Base-by-base conservation (phyloP, 257 asterid species). In the Datura wrightii region DNA sequence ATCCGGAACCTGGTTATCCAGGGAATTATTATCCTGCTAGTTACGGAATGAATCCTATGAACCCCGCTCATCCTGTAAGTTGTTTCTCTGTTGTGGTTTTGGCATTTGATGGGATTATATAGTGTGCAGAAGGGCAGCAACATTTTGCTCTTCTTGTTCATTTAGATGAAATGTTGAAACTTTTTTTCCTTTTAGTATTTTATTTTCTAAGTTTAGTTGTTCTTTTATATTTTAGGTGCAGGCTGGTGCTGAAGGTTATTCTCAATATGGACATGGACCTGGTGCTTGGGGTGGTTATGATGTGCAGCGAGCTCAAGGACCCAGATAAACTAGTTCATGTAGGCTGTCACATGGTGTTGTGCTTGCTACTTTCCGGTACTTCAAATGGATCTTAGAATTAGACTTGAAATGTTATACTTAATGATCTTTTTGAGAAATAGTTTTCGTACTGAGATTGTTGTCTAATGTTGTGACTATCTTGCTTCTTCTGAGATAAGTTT, bases 231-330 rank as follows among this genome's bases (percentile, higher is more conserved):
- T 90, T 85, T 94, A 92, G 97, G 90, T 90, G 67, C 95, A 93
- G 85, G 80, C 91, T 86, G 93, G 93, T 67, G 91, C 86, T 70
- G 97, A 93, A 89, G 94, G 92, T 86, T 92, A 93, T 94, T 90
- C 97, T 87, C 99, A 93, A 83, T 93, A 90, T 74, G 95, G 89
- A 89, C 91, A 94, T 85, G 97, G 90, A 84, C 90, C 94, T 82
- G 94, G 91, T 88, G 87, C 92, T 74, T 96, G 97, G 97, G 94
- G 93, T 76, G 90, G 92, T 70, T 93, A 93, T 80, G 97, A 92
- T 65, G 50, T 87, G 37, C 97, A 90, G 85, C 90, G 89, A 83
- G 86, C 93, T 89, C 98, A 90, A 85, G 95, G 96, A 82, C 94
- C 95, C 87, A 89, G 97, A 92, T 94, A 88, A 87, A 82, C 82